Evolutionary conservation across 805 yeast genomes (phyloP), one percentile per base, ranked within the genome.

Genomic region (Saturnispora sekii): DNA sequence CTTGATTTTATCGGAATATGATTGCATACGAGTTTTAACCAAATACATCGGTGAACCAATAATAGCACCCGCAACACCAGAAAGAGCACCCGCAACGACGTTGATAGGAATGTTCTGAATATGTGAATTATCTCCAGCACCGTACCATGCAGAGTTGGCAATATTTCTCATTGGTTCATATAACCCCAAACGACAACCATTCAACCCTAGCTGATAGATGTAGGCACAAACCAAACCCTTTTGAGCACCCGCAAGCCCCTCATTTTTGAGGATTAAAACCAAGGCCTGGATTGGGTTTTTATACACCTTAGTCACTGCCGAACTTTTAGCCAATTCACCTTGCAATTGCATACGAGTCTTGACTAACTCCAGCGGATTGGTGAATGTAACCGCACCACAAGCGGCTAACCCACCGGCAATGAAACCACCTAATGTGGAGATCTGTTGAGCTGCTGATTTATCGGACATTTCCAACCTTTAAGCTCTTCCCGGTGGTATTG

Each of bases 331-430:
- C 42, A 90, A 70, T 65, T 93, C 97, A 48, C 98, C 98, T 64
- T 93, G 97, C 39, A 93, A 69, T 63, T 93, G 98, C 95, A 90
- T 84, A 66, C 97, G 71, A 8, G 95, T 93, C 67, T 93, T 93
- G 54, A 90, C 87, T 50, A 93, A 70, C 64, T 93, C 98, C 51
- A 93, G 82, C 5, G 98, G 98, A 61, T 93, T 93, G 4, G 97
- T 89, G 60, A 90, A 81, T 0, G 97, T 90, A 38, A 93, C 98
- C 0, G 98, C 97, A 44, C 95, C 93, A 68, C 97, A 89, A 3
- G 97, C 97, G 3, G 98, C 98, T 12, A 84, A 47, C 8, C 93
- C 95, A 45, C 96, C 97, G 4, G 96, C 96, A 5, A 80, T 56
- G 55, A 89, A 87, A 2, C 96, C 94, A 16, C 94, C 94, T 10